Conservation (phyloP, 768 basidiomycete genomes). For the Psilocybe cyanescens region DNA sequence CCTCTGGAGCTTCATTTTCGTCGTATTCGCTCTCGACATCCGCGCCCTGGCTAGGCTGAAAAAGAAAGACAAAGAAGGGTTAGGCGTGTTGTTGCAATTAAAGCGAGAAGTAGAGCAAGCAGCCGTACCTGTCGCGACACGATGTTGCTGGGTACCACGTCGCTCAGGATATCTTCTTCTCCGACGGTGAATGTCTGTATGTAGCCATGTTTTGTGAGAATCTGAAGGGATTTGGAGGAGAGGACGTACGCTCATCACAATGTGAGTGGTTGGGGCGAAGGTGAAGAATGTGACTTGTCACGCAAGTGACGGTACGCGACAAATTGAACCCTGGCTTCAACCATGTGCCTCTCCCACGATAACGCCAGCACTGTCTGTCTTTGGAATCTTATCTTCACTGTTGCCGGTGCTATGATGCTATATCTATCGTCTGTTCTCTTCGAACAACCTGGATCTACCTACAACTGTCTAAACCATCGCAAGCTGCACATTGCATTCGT, state of each 20-base stretch:
- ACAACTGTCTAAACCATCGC: background rate
- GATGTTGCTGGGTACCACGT: conserved; percentile 90
- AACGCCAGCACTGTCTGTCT: too few species aligned
- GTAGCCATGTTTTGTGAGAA: background rate
- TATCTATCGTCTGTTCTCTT: background rate
- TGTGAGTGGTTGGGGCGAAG: conserved; percentile 14
- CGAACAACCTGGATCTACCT: background rate
- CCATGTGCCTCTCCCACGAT: background rate
- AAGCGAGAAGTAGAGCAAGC: conserved; percentile 4
- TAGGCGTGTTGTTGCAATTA: too few species aligned
- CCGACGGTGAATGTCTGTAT: conserved; percentile 42
- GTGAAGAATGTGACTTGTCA: conserved; percentile 13
- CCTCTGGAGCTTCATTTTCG: conserved; percentile 44
- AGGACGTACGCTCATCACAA: conserved; percentile 27
- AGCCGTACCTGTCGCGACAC: conserved; percentile 79
- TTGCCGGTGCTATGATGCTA: too few species aligned
- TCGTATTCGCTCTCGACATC: conserved; percentile 81
- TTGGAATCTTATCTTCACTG: too few species aligned
- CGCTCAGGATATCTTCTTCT: conserved; percentile 83
- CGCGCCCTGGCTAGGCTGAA: conserved; percentile 63
- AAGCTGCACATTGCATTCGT: too few species aligned
- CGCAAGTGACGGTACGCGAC: conserved; percentile 20
- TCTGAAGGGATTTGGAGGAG: background rate
- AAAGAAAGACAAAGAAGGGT: background rate
- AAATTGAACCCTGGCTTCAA: conserved; percentile 7